These are phyloP conservation scores for Neltuma alba DNA, from an alignment of 306 rosid genomes.

Conservation along the genomic window DNA sequence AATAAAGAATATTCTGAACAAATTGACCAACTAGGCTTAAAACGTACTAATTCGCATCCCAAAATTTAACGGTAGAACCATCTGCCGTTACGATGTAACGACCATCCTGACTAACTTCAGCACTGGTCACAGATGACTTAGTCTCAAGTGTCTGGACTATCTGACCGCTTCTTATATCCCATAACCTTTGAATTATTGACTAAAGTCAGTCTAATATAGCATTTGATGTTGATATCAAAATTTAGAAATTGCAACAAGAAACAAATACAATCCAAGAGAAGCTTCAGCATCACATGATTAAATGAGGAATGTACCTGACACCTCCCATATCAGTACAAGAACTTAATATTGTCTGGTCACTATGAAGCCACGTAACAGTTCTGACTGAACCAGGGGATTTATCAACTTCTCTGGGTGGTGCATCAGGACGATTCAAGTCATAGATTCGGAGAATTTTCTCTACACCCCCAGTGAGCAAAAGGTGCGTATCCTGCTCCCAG, in stretches of 20 bases:
- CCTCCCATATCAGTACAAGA: slow-evolving; percentile 97
- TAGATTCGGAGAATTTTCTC: slow-evolving; percentile 92
- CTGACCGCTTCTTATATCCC: slow-evolving; percentile 95
- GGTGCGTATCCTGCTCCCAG: slow-evolving; percentile 76
- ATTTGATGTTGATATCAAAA: slow-evolving; percentile 4
- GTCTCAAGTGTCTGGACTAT: slow-evolving; percentile 94
- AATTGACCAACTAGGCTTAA: neutral
- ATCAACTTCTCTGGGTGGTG: slow-evolving; percentile 92
- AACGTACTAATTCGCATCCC: slow-evolving; percentile 98
- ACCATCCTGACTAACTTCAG: slow-evolving; percentile 99
- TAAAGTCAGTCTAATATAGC: slow-evolving; percentile 29
- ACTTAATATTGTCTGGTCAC: slow-evolving; percentile 97
- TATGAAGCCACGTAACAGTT: slow-evolving; percentile 97
- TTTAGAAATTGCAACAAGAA: slow-evolving; percentile 9
- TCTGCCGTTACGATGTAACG: slow-evolving; percentile 96
- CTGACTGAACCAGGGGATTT: slow-evolving; percentile 96
- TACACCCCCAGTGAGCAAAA: slow-evolving; percentile 88
- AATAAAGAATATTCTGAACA: slow-evolving; percentile 9
- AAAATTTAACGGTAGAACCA: slow-evolving; percentile 92
- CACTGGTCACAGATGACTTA: slow-evolving; percentile 90
- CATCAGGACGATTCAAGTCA: slow-evolving; percentile 95
- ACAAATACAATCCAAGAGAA: neutral
- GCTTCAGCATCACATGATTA: slow-evolving; percentile 19
- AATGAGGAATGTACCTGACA: slow-evolving; percentile 65
- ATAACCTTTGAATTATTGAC: slow-evolving; percentile 61